phyloP scores from a whole-genome alignment of 148 eudicot genomes.

The Fagopyrum esculentum region DNA sequence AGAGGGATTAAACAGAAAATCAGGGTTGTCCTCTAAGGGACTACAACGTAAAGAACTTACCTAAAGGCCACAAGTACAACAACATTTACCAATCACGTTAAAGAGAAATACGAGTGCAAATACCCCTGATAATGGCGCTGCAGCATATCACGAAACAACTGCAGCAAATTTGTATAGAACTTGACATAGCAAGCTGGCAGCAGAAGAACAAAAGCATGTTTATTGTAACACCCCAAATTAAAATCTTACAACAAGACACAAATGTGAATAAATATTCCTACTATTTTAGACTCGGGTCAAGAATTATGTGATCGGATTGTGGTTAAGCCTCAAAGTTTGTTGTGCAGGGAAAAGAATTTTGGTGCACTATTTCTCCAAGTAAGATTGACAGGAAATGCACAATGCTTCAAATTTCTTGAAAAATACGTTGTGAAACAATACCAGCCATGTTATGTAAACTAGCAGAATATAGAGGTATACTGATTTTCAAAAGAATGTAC shows the following conservation, averaged over 20 bases:
- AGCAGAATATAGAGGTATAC: neutral
- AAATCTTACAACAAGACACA: no score
- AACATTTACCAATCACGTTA: no score
- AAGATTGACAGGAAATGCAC: neutral
- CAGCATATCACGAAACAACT: slow-evolving; percentile 19
- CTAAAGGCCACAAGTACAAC: neutral
- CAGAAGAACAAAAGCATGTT: neutral
- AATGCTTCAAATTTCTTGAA: neutral
- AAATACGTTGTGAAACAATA: neutral
- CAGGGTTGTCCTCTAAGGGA: no score
- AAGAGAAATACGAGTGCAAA: neutral
- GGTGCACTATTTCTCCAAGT: neutral
- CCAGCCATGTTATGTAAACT: neutral
- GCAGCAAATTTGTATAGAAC: neutral
- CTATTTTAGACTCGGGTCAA: no score
- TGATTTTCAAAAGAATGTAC: no score
- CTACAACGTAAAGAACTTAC: neutral
- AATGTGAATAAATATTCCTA: no score
- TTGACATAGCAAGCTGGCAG: neutral
- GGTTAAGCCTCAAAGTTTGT: neutral
- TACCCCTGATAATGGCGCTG: slow-evolving; percentile 77
- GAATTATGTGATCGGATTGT: no score
- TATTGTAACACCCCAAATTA: no score
- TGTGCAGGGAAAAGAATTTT: neutral
- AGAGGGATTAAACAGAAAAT: neutral